A percentile compares a stretch with the other conserved stretches of the same genome.
These are phyloP conservation scores for Zygnema cylindricum DNA, from an alignment of 139 green algal genomes.

Conservation along the genomic window DNA sequence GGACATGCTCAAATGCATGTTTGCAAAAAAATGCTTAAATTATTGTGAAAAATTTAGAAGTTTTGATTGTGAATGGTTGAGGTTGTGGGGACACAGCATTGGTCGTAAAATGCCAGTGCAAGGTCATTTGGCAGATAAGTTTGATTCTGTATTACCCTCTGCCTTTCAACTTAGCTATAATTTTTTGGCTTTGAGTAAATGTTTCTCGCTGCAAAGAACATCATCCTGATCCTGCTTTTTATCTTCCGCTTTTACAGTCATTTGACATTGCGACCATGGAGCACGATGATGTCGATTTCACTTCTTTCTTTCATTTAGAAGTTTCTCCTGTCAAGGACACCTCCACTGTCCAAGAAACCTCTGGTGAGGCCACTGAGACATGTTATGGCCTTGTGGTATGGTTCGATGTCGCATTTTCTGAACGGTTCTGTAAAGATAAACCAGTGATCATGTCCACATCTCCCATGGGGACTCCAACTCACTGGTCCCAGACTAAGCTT, in stretches of 20 bases:
- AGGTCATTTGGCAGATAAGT: too few species aligned
- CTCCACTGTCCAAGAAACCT: background rate
- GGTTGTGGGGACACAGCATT: too few species aligned
- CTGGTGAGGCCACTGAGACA: background rate
- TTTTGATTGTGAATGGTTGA: too few species aligned
- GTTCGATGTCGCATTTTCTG: conserved; percentile 91
- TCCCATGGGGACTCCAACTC: conserved; percentile 74
- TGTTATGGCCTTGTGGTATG: conserved; percentile 84
- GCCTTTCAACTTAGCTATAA: too few species aligned
- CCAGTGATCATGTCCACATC: conserved; percentile 83
- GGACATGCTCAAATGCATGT: too few species aligned
- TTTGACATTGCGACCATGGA: conserved; percentile 81
- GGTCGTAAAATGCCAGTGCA: too few species aligned
- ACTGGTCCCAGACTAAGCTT: conserved; percentile 94
- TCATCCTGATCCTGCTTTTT: conserved; percentile 13
- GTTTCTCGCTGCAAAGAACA: too few species aligned
- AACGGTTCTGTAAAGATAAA: conserved; percentile 80
- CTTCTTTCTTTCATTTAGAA: conserved; percentile 69
- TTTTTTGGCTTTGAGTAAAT: too few species aligned
- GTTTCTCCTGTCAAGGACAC: background rate
- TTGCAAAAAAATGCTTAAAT: too few species aligned
- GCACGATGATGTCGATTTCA: conserved; percentile 84
- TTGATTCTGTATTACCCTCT: too few species aligned
- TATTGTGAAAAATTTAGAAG: too few species aligned
- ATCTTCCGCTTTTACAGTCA: conserved; percentile 8